phyloP scores from a whole-genome alignment of 805 yeast genomes.

The Cyberlindnera sargentensis region DNA sequence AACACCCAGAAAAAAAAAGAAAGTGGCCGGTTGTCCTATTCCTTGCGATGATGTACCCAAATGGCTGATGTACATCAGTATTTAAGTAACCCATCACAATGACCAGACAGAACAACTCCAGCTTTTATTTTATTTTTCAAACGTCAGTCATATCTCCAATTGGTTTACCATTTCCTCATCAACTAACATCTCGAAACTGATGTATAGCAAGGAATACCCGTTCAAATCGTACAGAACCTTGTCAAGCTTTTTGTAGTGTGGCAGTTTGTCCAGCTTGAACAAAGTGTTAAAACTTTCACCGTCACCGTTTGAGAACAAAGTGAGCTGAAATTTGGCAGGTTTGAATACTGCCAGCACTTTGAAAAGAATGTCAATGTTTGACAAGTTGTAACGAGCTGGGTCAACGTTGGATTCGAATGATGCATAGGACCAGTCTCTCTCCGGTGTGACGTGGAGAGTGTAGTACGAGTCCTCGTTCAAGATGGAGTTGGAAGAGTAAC shows the following conservation, averaged over 20 bases:
- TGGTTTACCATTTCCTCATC: constrained; percentile 17
- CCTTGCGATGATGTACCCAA: background rate
- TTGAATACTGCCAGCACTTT: constrained; percentile 58
- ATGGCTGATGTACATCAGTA: too few species aligned
- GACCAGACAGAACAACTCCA: background rate
- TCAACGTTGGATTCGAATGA: constrained; percentile 88
- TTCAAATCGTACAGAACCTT: constrained; percentile 67
- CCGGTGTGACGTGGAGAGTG: constrained; percentile 93
- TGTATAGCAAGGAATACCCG: constrained; percentile 65
- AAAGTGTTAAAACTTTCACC: constrained; percentile 30
- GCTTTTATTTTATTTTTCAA: constrained; percentile 2
- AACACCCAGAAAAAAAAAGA: constrained; percentile 4
- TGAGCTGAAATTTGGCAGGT: constrained; percentile 70
- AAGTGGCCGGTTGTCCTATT: background rate
- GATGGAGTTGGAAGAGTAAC: constrained; percentile 84
- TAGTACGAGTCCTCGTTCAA: constrained; percentile 57
- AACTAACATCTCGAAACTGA: constrained; percentile 45
- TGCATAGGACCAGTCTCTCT: constrained; percentile 90
- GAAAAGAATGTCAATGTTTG: constrained; percentile 48
- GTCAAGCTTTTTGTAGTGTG: constrained; percentile 57
- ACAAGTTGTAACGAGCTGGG: constrained; percentile 28
- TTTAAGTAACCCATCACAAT: too few species aligned
- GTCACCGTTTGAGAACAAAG: constrained; percentile 35
- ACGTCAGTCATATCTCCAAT: constrained; percentile 5
- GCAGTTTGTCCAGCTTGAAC: constrained; percentile 25